These are phyloP conservation scores for Paramecium caudatum DNA, from an alignment of 73 alveolate species.

Conservation along the genomic window DNA sequence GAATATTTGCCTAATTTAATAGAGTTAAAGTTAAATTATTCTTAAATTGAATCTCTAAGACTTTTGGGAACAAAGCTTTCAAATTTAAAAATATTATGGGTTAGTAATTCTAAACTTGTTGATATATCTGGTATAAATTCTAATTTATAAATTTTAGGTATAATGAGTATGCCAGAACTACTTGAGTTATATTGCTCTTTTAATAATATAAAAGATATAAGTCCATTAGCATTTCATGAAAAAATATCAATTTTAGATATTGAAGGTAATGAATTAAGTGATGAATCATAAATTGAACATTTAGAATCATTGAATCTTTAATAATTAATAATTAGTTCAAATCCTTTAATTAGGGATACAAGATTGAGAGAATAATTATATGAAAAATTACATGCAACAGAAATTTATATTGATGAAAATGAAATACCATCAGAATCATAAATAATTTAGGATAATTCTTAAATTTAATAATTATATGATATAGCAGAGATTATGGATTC, in stretches of 20 bases:
- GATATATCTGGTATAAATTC: conserved; percentile 37
- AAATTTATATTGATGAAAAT: conserved; percentile 13
- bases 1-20: conserved; percentile 25
- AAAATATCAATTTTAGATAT: conserved; percentile 51
- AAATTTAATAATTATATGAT: conserved; percentile 10
- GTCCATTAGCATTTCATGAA: conserved; percentile 66
- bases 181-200: conserved; percentile 16
- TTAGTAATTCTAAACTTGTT: conserved; percentile 31
- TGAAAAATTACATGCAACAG: conserved; percentile 30
- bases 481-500: conserved; percentile 27
- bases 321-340: conserved; percentile 17
- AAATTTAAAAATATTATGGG: conserved; percentile 8
- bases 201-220: conserved; percentile 55
- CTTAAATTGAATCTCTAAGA: conserved; percentile 48
- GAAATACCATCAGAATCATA: conserved; percentile 32
- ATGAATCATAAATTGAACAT: conserved; percentile 33
- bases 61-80: conserved; percentile 28
- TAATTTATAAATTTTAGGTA: background rate
- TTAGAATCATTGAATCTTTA: conserved; percentile 54
- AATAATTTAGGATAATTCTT: background rate
- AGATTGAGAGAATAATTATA: background rate
- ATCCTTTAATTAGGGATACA: conserved; percentile 8
- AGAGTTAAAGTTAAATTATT: conserved; percentile 42
- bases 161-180: conserved; percentile 38
- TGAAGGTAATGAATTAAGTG: conserved; percentile 63